Conservation (phyloP, 768 basidiomycete genomes). For the Pleurotus tuoliensis region DNA sequence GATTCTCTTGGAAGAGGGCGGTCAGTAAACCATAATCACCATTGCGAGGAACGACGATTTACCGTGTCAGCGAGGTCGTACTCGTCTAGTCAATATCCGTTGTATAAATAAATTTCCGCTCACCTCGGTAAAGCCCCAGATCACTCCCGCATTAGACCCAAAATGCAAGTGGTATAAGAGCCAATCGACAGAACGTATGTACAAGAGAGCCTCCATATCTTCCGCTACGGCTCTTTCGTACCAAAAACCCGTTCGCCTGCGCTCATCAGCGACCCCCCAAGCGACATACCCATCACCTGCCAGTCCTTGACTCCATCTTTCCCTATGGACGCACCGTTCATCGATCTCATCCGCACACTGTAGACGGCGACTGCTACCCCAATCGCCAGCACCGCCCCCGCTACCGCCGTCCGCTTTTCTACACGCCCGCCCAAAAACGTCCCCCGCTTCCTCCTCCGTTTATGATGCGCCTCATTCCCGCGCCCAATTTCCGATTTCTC, state of each 20-base stretch:
- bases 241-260: slow-evolving; percentile 11
- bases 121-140: too few species aligned
- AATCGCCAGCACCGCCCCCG: slow-evolving; percentile 65
- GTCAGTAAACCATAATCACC: too few species aligned
- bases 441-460: slow-evolving; percentile 15
- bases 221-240: background rate
- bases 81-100: too few species aligned
- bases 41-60: too few species aligned
- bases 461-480: slow-evolving; percentile 18
- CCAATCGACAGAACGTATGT: too few species aligned
- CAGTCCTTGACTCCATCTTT: slow-evolving; percentile 17
- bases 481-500: slow-evolving; percentile 15
- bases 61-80: too few species aligned
- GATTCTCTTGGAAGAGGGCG: too few species aligned
- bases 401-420: slow-evolving; percentile 45
- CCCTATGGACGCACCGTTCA: slow-evolving; percentile 17
- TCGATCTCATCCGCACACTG: slow-evolving; percentile 26
- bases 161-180: too few species aligned
- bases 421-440: slow-evolving; percentile 19
- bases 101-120: too few species aligned
- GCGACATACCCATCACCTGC: slow-evolving; percentile 25
- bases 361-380: slow-evolving; percentile 69
- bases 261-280: slow-evolving; percentile 20
- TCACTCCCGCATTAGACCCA: too few species aligned
- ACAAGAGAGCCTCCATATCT: too few species aligned